These are phyloP conservation scores for Scolecobasidium constrictum DNA, from an alignment of 2,329 filamentous ascomycete species.

Conservation along the genomic window DNA sequence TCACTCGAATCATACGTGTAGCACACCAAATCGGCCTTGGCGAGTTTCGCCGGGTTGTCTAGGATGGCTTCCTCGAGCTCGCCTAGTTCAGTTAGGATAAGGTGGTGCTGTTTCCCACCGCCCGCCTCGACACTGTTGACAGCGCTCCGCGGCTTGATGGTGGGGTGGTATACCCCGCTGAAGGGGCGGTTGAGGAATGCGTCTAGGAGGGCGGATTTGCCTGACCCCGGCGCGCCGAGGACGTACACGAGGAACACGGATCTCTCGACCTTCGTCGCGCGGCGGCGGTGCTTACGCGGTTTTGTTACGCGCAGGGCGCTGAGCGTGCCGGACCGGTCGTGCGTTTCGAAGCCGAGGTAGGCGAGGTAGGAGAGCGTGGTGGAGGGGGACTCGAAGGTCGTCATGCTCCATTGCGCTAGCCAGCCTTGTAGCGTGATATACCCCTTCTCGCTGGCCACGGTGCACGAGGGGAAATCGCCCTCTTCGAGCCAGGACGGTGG, in stretches of 20 bases:
- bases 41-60: conserved; percentile 81
- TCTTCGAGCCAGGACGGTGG: conserved; percentile 80
- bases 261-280: conserved; percentile 58
- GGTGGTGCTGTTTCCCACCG: conserved; percentile 91
- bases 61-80: conserved; percentile 91
- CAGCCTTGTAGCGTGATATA: conserved; percentile 94
- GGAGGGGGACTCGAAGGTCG: conserved; percentile 89
- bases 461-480: conserved; percentile 80
- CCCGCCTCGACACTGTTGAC: conserved; percentile 96
- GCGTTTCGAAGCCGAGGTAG: conserved; percentile 85
- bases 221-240: conserved; percentile 71
- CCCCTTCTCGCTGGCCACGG: conserved; percentile 88
- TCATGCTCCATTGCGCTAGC: conserved; percentile 99
- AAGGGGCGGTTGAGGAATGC: conserved; percentile 87
- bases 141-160: conserved; percentile 84
- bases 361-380: conserved; percentile 93
- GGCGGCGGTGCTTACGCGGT: conserved; percentile 63
- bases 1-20: conserved; percentile 97
- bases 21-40: conserved; percentile 87
- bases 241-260: conserved; percentile 94
- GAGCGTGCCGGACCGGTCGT: conserved; percentile 60
- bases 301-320: conserved; percentile 90
- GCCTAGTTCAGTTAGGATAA: conserved; percentile 90
- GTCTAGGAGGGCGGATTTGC: conserved; percentile 84
- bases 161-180: conserved; percentile 73